phyloP scores from a whole-genome alignment of 371 early-diverging fungal genomes.

The Mucor mucedo region DNA sequence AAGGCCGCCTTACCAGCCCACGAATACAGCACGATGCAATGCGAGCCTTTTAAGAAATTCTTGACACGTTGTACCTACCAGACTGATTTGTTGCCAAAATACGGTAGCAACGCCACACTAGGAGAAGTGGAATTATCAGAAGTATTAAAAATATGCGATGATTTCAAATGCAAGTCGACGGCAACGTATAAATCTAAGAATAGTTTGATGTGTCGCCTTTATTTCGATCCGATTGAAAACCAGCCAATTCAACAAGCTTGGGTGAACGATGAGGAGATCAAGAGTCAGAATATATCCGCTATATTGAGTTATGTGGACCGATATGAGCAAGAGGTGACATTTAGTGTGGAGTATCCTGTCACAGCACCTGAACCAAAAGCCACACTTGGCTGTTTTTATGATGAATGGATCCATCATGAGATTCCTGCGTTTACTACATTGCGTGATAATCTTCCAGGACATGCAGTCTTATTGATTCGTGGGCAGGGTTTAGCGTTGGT shows the following conservation, averaged over 20 bases:
- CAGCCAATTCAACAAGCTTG: conserved; percentile 22
- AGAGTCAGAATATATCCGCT: conserved; percentile 17
- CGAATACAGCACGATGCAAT: conserved; percentile 33
- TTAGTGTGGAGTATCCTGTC: conserved; percentile 39
- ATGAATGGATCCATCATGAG: conserved; percentile 47
- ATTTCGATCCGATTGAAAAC: conserved; percentile 27
- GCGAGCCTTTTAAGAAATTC: conserved; percentile 17
- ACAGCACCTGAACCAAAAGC: conserved; percentile 18
- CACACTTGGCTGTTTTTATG: conserved; percentile 46
- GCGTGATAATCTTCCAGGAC: conserved; percentile 31
- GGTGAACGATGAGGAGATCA: conserved; percentile 26
- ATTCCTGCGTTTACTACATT: conserved; percentile 43
- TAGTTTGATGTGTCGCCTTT: conserved; percentile 44
- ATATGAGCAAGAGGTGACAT: conserved; percentile 38
- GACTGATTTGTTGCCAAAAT: conserved; percentile 38
- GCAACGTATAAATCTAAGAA: conserved; percentile 36
- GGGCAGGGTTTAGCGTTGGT: conserved; percentile 42
- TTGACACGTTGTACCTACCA: conserved; percentile 39
- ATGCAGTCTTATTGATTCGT: conserved; percentile 33
- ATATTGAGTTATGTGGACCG: conserved; percentile 41
- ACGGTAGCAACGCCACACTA: conserved; percentile 26
- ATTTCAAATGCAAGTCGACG: conserved; percentile 21
- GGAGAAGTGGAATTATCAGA: conserved; percentile 28
- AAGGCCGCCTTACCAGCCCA: conserved; percentile 25
- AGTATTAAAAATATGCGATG: conserved; percentile 24